Base-by-base conservation (phyloP, 495 filamentous ascomycete species). In the Aspergillus leporis region DNA sequence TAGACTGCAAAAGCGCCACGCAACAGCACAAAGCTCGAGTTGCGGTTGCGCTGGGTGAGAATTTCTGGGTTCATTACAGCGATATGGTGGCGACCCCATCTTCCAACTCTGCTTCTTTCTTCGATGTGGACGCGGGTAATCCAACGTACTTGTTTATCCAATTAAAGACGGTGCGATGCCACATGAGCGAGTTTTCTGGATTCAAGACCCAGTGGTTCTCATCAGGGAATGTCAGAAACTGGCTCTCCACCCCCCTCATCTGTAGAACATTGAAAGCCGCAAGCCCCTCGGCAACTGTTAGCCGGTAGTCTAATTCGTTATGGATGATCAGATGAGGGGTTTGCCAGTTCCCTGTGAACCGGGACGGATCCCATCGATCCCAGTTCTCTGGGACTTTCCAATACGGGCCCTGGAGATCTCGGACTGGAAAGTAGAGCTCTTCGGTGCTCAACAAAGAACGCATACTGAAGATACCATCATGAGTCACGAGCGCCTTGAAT, bases 281-380 rank as follows among this genome's bases (percentile, higher is more conserved):
- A 28, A 97, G 73, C 0, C 93, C 93, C 68, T 97, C 93, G 3
- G 79, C 76, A 43, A 97, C 86, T 0, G 92, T 89, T 32, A 98
- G 74, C 16, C 93, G 84, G 69, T 96, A 98, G 71, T 98, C 93
- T 19, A 96, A 81, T 65, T 94, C 92, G 68, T 86, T 93, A 74
- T 97, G 93, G 55, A 98, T 93, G 61, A 97, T 83, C 59, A 95
- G 77, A 67, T 93, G 85, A 10, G 93, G 93, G 7, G 93, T 98
- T 1, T 82, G 79, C 93, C 93, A 97, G 58, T 88, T 79, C 46
- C 82, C 79, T 0, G 85, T 78, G 69, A 83, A 82, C 25, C 75
- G 73, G 2, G 89, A 84, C 0, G 93, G 93, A 70, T 95, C 89
- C 92, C 92, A 98, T 58, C 84, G 79, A 59, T 84, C 83, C 81